phyloP scores from a whole-genome alignment of 768 basidiomycete genomes.

The Termitomyces sp. region DNA sequence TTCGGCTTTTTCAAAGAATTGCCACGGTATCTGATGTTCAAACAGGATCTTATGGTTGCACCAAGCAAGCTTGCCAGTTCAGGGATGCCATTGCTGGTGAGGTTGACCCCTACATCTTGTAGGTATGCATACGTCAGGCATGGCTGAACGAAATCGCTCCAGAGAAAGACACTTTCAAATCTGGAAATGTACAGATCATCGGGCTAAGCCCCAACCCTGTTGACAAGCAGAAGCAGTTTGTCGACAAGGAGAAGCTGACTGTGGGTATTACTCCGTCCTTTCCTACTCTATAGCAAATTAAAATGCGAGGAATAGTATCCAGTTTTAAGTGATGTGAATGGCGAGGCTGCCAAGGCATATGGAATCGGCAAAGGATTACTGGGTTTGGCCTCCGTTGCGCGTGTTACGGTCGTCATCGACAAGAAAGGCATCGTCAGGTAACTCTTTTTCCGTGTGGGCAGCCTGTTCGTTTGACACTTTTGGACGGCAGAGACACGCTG shows the following conservation, averaged over 20 bases:
- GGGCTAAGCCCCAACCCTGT: conserved; percentile 75
- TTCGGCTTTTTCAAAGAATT: background rate
- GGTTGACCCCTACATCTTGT: conserved; percentile 12
- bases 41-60: conserved; percentile 75
- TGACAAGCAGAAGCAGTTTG: conserved; percentile 71
- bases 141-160: background rate
- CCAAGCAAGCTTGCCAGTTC: conserved; percentile 78
- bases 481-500: conserved; percentile 45
- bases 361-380: conserved; percentile 63
- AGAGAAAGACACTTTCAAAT: conserved; percentile 67
- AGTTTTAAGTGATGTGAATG: conserved; percentile 68
- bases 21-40: background rate
- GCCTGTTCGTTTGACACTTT: background rate
- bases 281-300: too few species aligned
- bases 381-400: conserved; percentile 54
- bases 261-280: conserved; percentile 31
- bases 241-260: conserved; percentile 63
- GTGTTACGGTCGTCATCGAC: conserved; percentile 79
- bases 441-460: conserved; percentile 13
- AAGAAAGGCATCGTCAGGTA: conserved; percentile 64
- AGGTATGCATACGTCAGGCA: background rate
- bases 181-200: conserved; percentile 60
- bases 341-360: conserved; percentile 61
- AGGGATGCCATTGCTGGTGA: conserved; percentile 71
- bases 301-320: conserved; percentile 53